Conservation (phyloP, 2,329 filamentous ascomycete species). For the Alternaria sp. region DNA sequence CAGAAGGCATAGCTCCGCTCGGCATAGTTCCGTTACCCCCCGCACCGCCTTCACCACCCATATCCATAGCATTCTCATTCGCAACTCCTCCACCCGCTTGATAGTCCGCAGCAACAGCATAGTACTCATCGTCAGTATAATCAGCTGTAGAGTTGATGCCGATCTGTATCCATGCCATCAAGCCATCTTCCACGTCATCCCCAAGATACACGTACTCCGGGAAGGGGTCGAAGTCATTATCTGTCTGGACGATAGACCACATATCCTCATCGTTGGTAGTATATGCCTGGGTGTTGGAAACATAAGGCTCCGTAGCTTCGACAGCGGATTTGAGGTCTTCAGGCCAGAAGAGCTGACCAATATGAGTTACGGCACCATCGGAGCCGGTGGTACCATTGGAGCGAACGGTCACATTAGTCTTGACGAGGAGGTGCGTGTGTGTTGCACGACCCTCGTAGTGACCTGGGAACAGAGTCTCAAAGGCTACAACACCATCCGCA, state of each 20-base stretch:
- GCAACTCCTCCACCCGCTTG: conserved; percentile 33
- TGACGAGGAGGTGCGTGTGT: neutral
- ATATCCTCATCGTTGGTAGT: neutral
- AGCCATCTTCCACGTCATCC: neutral
- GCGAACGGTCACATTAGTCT: neutral
- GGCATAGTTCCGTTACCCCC: conserved; percentile 2
- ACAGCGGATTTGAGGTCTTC: neutral
- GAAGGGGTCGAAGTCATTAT: neutral
- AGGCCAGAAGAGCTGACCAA: neutral
- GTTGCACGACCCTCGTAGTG: neutral
- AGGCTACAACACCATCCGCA: neutral
- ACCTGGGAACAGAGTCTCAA: neutral
- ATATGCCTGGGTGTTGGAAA: neutral
- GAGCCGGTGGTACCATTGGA: neutral
- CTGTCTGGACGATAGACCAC: neutral
- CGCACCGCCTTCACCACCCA: conserved; percentile 12
- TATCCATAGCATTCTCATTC: conserved; percentile 16
- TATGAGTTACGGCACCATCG: neutral
- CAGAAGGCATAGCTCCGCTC: conserved; percentile 22
- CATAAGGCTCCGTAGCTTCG: neutral
- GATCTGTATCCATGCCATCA: neutral
- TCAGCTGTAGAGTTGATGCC: conserved; percentile 20
- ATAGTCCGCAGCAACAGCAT: conserved; percentile 30
- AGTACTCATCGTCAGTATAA: conserved; percentile 25
- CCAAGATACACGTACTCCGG: neutral